A percentile compares a stretch with the other conserved stretches of the same genome.
phyloP scores from a whole-genome alignment of 495 filamentous ascomycete genomes.

The Paragyromitra xinjiangensis region DNA sequence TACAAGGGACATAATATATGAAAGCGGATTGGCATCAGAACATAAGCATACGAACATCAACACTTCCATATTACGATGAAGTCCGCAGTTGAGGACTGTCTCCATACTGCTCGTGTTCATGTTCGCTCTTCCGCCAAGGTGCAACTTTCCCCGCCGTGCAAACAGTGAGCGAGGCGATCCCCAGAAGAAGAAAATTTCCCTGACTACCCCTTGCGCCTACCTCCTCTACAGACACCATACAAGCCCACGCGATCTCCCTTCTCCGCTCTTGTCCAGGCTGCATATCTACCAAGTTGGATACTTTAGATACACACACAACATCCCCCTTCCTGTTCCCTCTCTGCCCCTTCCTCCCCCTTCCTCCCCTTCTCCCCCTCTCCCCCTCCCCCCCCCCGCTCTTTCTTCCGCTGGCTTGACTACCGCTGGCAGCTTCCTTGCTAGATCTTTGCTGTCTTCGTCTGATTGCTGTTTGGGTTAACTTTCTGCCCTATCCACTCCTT shows the following conservation, averaged over 20 bases:
- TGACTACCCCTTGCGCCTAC: constrained; percentile 20
- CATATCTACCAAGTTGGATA: constrained; percentile 16
- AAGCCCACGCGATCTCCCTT: constrained; percentile 23
- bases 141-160: constrained; percentile 6
- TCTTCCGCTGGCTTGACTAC: constrained; percentile 10
- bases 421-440: constrained; percentile 25
- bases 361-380: neutral
- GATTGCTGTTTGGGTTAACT: constrained; percentile 40
- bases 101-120: neutral
- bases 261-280: constrained; percentile 20
- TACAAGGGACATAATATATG: neutral
- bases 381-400: neutral
- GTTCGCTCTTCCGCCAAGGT: neutral
- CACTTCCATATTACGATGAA: neutral
- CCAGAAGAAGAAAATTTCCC: constrained; percentile 18
- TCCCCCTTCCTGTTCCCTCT: constrained; percentile 13
- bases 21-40: neutral
- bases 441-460: constrained; percentile 22
- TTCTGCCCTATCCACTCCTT: constrained; percentile 53
- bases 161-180: constrained; percentile 7
- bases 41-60: neutral
- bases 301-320: constrained; percentile 2
- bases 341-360: neutral
- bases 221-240: neutral
- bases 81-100: neutral